Conservation (phyloP, 2,329 filamentous ascomycete genomes). For the Clarireedia paspali region DNA sequence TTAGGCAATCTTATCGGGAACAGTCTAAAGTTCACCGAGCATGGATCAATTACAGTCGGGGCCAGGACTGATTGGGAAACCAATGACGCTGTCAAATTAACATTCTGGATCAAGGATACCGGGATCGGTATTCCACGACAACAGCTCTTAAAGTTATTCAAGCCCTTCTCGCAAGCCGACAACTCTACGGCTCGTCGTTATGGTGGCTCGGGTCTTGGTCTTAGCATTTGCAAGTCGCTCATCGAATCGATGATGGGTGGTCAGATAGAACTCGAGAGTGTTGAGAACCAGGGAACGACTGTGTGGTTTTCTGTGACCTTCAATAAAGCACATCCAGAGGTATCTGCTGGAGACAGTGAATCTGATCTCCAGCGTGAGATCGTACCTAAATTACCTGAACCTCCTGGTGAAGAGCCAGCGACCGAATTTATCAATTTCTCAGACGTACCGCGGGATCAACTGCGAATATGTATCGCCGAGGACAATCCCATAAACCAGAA, state of each 20-base stretch:
- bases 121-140: conserved; percentile 85
- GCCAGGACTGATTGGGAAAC: conserved; percentile 67
- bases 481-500: conserved; percentile 93
- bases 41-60: conserved; percentile 77
- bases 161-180: conserved; percentile 89
- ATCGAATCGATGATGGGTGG: conserved; percentile 90
- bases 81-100: conserved; percentile 62
- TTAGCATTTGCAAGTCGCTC: conserved; percentile 91
- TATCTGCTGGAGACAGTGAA: conserved; percentile 47
- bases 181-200: conserved; percentile 85
- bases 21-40: conserved; percentile 87
- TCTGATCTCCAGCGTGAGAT: conserved; percentile 27
- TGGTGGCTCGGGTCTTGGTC: conserved; percentile 80
- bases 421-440: conserved; percentile 57
- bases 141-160: conserved; percentile 77
- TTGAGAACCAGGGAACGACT: conserved; percentile 61
- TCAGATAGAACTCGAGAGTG: conserved; percentile 72
- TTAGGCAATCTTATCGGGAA: conserved; percentile 83
- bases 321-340: conserved; percentile 64
- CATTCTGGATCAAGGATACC: conserved; percentile 81
- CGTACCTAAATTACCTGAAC: conserved; percentile 36
- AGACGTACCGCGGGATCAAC: conserved; percentile 63
- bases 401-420: conserved; percentile 32
- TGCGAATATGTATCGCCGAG: conserved; percentile 88
- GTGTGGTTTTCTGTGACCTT: conserved; percentile 79